Evolutionary conservation across 2,329 filamentous ascomycete genomes (phyloP), one percentile per base, ranked within the genome.

Genomic region (Trichoderma sp.): DNA sequence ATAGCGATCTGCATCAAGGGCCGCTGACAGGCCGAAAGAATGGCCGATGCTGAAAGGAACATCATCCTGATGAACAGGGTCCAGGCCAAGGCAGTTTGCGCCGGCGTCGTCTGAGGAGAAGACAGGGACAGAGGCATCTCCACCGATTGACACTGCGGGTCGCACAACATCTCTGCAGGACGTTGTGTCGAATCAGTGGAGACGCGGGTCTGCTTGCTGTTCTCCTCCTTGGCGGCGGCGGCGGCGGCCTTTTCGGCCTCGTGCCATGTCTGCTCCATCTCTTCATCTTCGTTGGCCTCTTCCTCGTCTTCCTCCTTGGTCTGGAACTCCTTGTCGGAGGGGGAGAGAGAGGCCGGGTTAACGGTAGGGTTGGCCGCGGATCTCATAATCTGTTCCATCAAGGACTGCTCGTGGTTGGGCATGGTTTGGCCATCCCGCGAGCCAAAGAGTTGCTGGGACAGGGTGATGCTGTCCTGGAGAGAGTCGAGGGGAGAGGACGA

Each of bases 91-190:
- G 74, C 74, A 75, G 74, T 76, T 67, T 68, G 72, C 68, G 68
- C 73, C 69, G 65, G 74, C 73, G 77, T 79, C 73, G 77, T 79
- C 75, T 73, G 80, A 70, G 78, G 80, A 70, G 78, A 80, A 72
- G 74, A 75, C 75, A 70, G 74, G 75, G 78, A 77, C 76, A 76
- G 78, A 74, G 80, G 78, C 78, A 80, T 82, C 80, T 85, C 85
- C 83, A 82, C 86, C 90, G 88, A 93, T 94, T 89, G 95, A 98
- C 95, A 99, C 95, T 90, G 95, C 95, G 96, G 95, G 95, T 97
- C 95, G 78, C 90, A 98, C 95, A 98, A 97, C 94, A 97, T 90
- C 93, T 86, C 95, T 85, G 95, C 95, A 98, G 95, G 93, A 97
- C 96, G 93, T 97, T 97, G 95, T 97, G 93, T 95, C 95, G 87